Conservation (phyloP, 2,329 filamentous ascomycete genomes). For the Exophiala sp. region DNA sequence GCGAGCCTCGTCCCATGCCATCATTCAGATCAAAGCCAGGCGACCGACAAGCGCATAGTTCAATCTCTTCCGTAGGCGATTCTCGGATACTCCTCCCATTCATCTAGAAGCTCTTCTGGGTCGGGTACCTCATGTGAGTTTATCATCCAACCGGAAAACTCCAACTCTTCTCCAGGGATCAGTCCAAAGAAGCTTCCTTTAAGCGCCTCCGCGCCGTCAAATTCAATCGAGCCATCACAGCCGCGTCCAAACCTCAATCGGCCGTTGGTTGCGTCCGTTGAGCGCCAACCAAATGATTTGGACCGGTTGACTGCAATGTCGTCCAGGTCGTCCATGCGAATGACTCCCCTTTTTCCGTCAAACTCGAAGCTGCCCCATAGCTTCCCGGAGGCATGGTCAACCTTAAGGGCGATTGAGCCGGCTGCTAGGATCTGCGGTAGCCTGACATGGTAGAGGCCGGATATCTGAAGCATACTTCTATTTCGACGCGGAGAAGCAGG, state of each 20-base stretch:
- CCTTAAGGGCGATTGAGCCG: conserved; percentile 1
- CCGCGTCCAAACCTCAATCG: conserved; percentile 16
- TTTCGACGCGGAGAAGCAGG: not conserved
- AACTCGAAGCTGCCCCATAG: conserved; percentile 18
- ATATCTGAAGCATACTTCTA: conserved; percentile 6
- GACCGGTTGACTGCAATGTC: not conserved
- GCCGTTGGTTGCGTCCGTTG: conserved; percentile 9
- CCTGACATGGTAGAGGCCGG: conserved; percentile 17
- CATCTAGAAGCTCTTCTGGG: conserved; percentile 2
- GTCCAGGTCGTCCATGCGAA: conserved; percentile 10
- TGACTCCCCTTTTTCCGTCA: conserved; percentile 8
- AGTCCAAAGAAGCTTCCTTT: conserved; percentile 15
- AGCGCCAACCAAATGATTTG: conserved; percentile 17
- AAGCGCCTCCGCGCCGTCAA: conserved; percentile 14
- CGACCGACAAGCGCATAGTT: not conserved
- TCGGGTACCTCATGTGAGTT: conserved; percentile 9
- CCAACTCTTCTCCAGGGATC: conserved; percentile 10
- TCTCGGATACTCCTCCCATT: conserved; percentile 20
- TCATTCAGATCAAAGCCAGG: too few relatives aligned
- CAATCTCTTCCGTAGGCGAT: conserved; percentile 17
- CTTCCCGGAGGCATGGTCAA: conserved; percentile 4
- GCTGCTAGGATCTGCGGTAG: not conserved
- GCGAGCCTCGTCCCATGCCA: too few relatives aligned
- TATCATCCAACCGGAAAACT: conserved; percentile 11
- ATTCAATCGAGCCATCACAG: conserved; percentile 18